Evolutionary conservation across 2,329 filamentous ascomycete species (phyloP).

Genomic region (Talaromyces marneffei): DNA sequence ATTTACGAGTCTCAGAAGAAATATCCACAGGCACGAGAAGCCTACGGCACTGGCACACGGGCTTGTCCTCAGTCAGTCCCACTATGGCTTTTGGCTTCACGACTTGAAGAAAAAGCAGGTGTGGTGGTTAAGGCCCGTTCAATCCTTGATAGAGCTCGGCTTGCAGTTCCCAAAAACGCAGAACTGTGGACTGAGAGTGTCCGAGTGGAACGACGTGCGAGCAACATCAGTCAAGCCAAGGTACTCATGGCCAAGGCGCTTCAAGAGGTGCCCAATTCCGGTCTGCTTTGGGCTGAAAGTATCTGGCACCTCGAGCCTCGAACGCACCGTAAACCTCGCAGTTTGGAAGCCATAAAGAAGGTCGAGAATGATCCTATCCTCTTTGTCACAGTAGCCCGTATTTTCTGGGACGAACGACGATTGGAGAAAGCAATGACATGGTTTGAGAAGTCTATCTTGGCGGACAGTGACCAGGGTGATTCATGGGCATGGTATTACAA

Average conservation of each 20-base stretch:
- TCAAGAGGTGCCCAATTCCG: constrained; percentile 83
- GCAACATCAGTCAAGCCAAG: constrained; percentile 77
- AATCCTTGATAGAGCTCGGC: constrained; percentile 82
- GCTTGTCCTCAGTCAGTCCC: constrained; percentile 77
- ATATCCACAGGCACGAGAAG: constrained; percentile 77
- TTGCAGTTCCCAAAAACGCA: constrained; percentile 77
- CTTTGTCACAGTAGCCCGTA: constrained; percentile 85
- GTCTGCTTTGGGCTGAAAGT: constrained; percentile 84
- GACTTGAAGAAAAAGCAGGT: constrained; percentile 79
- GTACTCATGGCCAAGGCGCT: constrained; percentile 88
- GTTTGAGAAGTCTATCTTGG: constrained; percentile 92
- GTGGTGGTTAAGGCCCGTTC: constrained; percentile 87
- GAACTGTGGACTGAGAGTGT: constrained; percentile 92
- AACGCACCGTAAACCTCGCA: constrained; percentile 85
- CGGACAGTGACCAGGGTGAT: constrained; percentile 83
- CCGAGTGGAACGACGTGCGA: constrained; percentile 80
- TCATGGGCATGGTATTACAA: constrained; percentile 98
- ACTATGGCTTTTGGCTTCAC: constrained; percentile 82
- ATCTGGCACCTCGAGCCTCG: constrained; percentile 92
- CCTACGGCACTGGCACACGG: constrained; percentile 81
- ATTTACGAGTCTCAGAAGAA: constrained; percentile 84
- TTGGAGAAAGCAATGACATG: constrained; percentile 92
- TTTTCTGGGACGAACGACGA: constrained; percentile 91
- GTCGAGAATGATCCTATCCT: constrained; percentile 86
- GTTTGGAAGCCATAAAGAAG: constrained; percentile 92